Base-by-base conservation (phyloP, 495 filamentous ascomycete species). In the Tuber microsphaerosporum region DNA sequence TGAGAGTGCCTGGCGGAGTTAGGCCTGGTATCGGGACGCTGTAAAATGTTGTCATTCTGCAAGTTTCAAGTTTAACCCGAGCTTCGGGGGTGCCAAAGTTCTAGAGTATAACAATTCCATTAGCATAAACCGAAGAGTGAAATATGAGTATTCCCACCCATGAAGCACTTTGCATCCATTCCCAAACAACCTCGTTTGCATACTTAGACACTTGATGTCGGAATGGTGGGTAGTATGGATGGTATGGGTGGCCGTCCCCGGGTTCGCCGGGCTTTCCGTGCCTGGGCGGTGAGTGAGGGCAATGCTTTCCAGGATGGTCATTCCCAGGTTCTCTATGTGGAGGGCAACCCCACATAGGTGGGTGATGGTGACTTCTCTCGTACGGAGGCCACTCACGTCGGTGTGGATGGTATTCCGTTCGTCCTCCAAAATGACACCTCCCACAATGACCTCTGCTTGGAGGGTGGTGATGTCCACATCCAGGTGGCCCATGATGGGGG, bases 101-200 rank as follows among this genome's bases (percentile, higher is more conserved):
- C n/a, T 76, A 76, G 72, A 74, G 71, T 65, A 65, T 65, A 65
- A 31, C 2, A 65, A 65, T 6, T 17, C 26, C 3, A 17, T 65
- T 65, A 65, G 56, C 31, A 65, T 31, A 65, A 31, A 65, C 31
- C n/a, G 26, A 65, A 31, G 48, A 14, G 10, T 65, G 26, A 65
- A 65, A 65, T 10, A 17, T 17, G 56, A 65, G 56, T 31, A 8
- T 65, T 17, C 56, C 56, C 26, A 65, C 56, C 77, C 77, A 79
- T 14, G 77, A 73, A 9, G 74, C 77, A 17, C 74, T 76, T 37
- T 74, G 74, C 41, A 74, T 75, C 77, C 77, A 79, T 71, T 79
- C 77, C 77, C 77, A 79, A 39, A 56, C 69, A 19, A 72, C 61
- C 31, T 75, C 74, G 48, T 71, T 68, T 26, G 74, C 26, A 71